Evolutionary conservation across 768 basidiomycete genomes (phyloP).

Genomic region (Podaxis carcinomalis): DNA sequence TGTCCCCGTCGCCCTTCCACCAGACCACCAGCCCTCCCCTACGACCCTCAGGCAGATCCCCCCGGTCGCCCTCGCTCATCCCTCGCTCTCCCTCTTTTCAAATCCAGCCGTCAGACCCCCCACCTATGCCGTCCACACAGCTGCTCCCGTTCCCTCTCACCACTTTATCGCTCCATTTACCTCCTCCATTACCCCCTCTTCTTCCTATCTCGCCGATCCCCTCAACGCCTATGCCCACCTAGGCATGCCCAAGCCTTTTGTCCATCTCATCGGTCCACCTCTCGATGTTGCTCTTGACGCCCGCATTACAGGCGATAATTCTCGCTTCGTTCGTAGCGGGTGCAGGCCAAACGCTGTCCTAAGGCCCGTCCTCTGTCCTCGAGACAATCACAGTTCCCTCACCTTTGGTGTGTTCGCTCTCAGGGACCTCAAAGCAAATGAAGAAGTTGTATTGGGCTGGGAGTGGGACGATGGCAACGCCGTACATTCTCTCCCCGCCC

Average conservation of each 20-base stretch:
- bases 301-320: slow-evolving; percentile 61
- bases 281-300: slow-evolving; percentile 79
- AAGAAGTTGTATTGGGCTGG: slow-evolving; percentile 90
- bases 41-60: slow-evolving; percentile 13
- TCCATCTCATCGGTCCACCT: slow-evolving; percentile 74
- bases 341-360: slow-evolving; percentile 68
- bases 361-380: slow-evolving; percentile 43
- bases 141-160: slow-evolving; percentile 47
- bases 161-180: slow-evolving; percentile 60
- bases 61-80: slow-evolving; percentile 27
- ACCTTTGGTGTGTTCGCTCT: slow-evolving; percentile 81
- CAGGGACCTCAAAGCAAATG: slow-evolving; percentile 66
- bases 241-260: slow-evolving; percentile 81
- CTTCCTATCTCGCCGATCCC: slow-evolving; percentile 70
- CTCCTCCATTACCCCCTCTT: slow-evolving; percentile 60
- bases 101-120: slow-evolving; percentile 48
- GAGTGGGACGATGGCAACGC: slow-evolving; percentile 95
- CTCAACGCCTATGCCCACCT: slow-evolving; percentile 83
- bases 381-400: slow-evolving; percentile 24
- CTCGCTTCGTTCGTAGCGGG: slow-evolving; percentile 58
- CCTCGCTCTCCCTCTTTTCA: slow-evolving; percentile 17
- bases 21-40: slow-evolving; percentile 14
- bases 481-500: slow-evolving; percentile 70
- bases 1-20: slow-evolving; percentile 13
- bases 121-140: slow-evolving; percentile 63